phyloP scores from a whole-genome alignment of 2,329 filamentous ascomycete species.

The Gremmenia infestans region DNA sequence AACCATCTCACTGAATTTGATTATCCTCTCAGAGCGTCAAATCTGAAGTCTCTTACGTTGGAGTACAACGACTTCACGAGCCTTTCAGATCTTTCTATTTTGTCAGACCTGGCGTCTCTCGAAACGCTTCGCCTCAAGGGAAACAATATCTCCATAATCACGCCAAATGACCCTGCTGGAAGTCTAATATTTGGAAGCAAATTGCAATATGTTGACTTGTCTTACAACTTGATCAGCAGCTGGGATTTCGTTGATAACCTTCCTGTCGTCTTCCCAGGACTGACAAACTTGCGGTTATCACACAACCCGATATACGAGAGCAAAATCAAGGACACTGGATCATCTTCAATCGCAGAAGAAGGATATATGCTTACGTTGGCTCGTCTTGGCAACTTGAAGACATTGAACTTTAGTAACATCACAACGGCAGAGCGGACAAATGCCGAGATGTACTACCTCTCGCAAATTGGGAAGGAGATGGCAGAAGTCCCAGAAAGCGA shows the following conservation, averaged over 20 bases:
- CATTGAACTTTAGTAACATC: conserved; percentile 70
- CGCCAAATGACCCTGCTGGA: not conserved
- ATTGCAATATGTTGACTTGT: conserved; percentile 60
- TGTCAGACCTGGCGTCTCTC: conserved; percentile 48
- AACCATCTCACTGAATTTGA: conserved; percentile 55
- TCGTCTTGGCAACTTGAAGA: conserved; percentile 61
- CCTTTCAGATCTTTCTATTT: conserved; percentile 51
- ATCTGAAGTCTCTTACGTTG: conserved; percentile 58
- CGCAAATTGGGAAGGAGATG: conserved; percentile 73
- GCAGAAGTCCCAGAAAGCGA: conserved; percentile 49
- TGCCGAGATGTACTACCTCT: conserved; percentile 90
- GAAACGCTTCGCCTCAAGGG: conserved; percentile 67
- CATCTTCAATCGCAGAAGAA: conserved; percentile 60
- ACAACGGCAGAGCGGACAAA: conserved; percentile 72
- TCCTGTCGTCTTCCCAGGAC: conserved; percentile 61
- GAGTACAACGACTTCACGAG: conserved; percentile 66
- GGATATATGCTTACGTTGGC: conserved; percentile 85
- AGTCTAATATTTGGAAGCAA: conserved; percentile 17
- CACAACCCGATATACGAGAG: conserved; percentile 74
- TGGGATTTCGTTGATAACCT: conserved; percentile 75
- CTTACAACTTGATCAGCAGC: conserved; percentile 61
- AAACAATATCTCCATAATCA: conserved; percentile 66
- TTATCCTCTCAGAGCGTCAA: conserved; percentile 26
- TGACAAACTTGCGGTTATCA: conserved; percentile 71
- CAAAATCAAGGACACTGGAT: conserved; percentile 35